Conservation (phyloP, 2,329 filamentous ascomycete species). For the Tolypocladium tundrense region DNA sequence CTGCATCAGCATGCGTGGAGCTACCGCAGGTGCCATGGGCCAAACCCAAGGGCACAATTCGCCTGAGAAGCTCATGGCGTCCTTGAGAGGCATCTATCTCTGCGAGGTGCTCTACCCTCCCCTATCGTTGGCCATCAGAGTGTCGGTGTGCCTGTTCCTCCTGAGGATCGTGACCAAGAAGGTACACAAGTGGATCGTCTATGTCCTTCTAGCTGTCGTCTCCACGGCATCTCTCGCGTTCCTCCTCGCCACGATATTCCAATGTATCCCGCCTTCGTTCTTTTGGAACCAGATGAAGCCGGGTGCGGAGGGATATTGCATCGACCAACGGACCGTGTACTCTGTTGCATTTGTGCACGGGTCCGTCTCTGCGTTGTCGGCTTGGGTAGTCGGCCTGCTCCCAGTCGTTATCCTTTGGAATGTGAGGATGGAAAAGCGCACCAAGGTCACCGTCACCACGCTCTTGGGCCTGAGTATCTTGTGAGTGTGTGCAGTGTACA, state of each 20-base stretch:
- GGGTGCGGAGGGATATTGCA: not conserved
- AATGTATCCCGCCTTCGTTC: constrained; percentile 2
- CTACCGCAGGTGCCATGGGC: constrained; percentile 1
- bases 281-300: constrained; percentile 1
- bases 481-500: not conserved
- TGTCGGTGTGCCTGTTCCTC: constrained; percentile 3
- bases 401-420: constrained; percentile 2
- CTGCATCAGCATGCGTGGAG: constrained; percentile 1
- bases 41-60: not conserved
- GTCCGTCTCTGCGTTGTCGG: constrained; percentile 1
- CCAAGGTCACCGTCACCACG: constrained; percentile 1
- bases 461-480: constrained; percentile 4
- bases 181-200: not conserved
- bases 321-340: not conserved
- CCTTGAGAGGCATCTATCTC: constrained; percentile 1
- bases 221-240: not conserved
- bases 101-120: constrained; percentile 2
- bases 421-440: not conserved
- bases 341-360: not conserved
- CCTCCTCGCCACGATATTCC: not conserved
- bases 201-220: not conserved
- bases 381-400: constrained; percentile 1
- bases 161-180: constrained; percentile 1
- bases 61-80: not conserved
- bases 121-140: constrained; percentile 1